Evolutionary conservation across 2,329 filamentous ascomycete genomes (phyloP).

Genomic region (Fusarium nematophilum): DNA sequence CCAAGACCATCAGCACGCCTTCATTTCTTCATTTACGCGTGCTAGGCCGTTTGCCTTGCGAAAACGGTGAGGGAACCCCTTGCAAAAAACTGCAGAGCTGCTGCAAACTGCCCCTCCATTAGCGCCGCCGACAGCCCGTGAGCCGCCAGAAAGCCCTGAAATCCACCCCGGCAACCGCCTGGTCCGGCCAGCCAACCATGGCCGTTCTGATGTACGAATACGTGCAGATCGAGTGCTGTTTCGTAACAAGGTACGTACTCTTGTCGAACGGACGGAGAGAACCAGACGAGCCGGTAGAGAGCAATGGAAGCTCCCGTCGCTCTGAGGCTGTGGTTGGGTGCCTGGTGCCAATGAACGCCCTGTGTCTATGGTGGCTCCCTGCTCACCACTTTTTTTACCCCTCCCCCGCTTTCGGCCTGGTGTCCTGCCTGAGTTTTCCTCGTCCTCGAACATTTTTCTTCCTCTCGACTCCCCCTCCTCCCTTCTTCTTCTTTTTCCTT

Average conservation of each 20-base stretch:
- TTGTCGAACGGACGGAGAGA: not conserved
- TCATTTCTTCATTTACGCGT: slow-evolving; percentile 24
- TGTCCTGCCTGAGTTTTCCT: slow-evolving; percentile 41
- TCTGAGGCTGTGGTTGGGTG: not conserved
- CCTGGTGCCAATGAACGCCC: slow-evolving; percentile 21
- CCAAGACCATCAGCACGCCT: slow-evolving; percentile 16
- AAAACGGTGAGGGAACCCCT: slow-evolving; percentile 33
- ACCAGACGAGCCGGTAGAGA: not conserved
- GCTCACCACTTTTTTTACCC: slow-evolving; percentile 41
- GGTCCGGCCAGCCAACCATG: slow-evolving; percentile 34
- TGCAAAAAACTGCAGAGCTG: slow-evolving; percentile 31
- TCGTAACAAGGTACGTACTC: slow-evolving; percentile 10
- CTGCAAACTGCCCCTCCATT: slow-evolving; percentile 40
- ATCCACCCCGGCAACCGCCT: slow-evolving; percentile 42
- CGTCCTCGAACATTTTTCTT: slow-evolving; percentile 32
- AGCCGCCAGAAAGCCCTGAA: slow-evolving; percentile 33
- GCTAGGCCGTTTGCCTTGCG: slow-evolving; percentile 32
- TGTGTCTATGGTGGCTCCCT: not conserved
- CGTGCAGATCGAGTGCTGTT: slow-evolving; percentile 34
- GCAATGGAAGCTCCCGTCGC: slow-evolving; percentile 13
- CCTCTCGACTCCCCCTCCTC: slow-evolving; percentile 37
- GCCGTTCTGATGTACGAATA: slow-evolving; percentile 38
- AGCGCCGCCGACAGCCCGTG: slow-evolving; percentile 44
- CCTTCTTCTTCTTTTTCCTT: slow-evolving; percentile 35
- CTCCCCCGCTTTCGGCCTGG: slow-evolving; percentile 52